A percentile compares a stretch with the other conserved stretches of the same genome.
phyloP scores from a whole-genome alignment of 768 basidiomycete genomes.

The Amanita polypyramis region DNA sequence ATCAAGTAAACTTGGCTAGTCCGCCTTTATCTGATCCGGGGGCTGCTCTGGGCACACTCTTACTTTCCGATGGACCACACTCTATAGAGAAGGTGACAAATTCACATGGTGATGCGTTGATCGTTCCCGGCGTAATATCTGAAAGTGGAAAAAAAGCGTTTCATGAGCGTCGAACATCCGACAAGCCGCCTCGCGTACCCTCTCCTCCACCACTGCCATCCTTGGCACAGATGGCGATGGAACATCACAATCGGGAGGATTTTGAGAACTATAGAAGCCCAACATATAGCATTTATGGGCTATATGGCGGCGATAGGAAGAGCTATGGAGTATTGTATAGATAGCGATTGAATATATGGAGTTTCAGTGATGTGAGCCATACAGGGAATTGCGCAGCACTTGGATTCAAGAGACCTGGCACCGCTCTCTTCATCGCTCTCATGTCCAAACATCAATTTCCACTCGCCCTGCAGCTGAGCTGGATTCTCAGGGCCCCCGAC shows the following conservation, averaged over 20 bases:
- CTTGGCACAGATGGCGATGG: constrained; percentile 66
- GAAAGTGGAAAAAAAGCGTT: background rate
- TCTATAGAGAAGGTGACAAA: background rate
- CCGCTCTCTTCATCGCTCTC: constrained; percentile 6
- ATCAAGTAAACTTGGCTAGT: constrained; percentile 7
- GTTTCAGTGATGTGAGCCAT: constrained; percentile 3
- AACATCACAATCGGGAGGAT: constrained; percentile 49
- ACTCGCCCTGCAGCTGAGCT: constrained; percentile 17
- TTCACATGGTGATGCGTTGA: background rate
- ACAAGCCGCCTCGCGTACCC: constrained; percentile 70
- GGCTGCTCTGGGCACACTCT: constrained; percentile 35
- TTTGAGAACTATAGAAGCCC: constrained; percentile 66
- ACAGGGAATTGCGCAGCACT: constrained; percentile 12
- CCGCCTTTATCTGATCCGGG: constrained; percentile 27
- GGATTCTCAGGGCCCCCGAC: constrained; percentile 19
- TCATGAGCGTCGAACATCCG: constrained; percentile 27
- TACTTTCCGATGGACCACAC: constrained; percentile 29
- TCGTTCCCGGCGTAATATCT: background rate
- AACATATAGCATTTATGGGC: constrained; percentile 73
- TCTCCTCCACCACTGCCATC: constrained; percentile 69
- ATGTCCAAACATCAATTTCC: constrained; percentile 11
- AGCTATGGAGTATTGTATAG: constrained; percentile 19
- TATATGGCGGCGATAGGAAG: constrained; percentile 58
- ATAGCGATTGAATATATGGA: constrained; percentile 1
- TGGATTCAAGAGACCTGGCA: background rate